These are phyloP conservation scores for Nannochloris sp. DNA, from an alignment of 139 green algal species.

Conservation along the genomic window DNA sequence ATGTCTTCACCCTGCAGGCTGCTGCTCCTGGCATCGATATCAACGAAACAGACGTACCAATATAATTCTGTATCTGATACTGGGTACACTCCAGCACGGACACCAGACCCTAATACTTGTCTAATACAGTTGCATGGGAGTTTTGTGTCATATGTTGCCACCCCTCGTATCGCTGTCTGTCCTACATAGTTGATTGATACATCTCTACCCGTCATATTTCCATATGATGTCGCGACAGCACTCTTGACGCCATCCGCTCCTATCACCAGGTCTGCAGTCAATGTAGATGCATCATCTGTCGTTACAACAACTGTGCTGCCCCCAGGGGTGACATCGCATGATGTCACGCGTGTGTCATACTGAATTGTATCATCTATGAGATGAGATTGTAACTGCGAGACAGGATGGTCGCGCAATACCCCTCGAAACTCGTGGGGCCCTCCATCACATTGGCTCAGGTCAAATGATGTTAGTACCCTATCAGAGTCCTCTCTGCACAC, in stretches of 20 bases:
- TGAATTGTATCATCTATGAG: conserved; percentile 30
- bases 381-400: conserved; percentile 6
- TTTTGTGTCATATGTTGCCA: conserved; percentile 1
- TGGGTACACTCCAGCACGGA: conserved; percentile 61
- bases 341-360: conserved; percentile 23
- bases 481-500: conserved; percentile 30
- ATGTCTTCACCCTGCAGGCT: conserved; percentile 6
- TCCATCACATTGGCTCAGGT: conserved; percentile 44
- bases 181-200: conserved; percentile 36
- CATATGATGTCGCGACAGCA: conserved; percentile 25
- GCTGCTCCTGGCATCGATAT: background rate
- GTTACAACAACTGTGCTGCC: background rate
- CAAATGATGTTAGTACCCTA: conserved; percentile 41
- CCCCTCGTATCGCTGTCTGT: conserved; percentile 40
- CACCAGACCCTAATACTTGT: conserved; percentile 37
- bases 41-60: conserved; percentile 51
- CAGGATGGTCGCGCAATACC: conserved; percentile 36
- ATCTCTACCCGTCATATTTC: conserved; percentile 4
- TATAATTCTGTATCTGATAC: conserved; percentile 42
- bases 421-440: conserved; percentile 63
- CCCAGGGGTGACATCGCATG: too few species aligned
- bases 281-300: background rate
- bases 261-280: conserved; percentile 25
- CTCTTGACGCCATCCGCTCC: conserved; percentile 51
- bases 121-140: conserved; percentile 26